Evolutionary conservation across 148 eudicot species (phyloP).

Genomic region (Diospyros kaki): DNA sequence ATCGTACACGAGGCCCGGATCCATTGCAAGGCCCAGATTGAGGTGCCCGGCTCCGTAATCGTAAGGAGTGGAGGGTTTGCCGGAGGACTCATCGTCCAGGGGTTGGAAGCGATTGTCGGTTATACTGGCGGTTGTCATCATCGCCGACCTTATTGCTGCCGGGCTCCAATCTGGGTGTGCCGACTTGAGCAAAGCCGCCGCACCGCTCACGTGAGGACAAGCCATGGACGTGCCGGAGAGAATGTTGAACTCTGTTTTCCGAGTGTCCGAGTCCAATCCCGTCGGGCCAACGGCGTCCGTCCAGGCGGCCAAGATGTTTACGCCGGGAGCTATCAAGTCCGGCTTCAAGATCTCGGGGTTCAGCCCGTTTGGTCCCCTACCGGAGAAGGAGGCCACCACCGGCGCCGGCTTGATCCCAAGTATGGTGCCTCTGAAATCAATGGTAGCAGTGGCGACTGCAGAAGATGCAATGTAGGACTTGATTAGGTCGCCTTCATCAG

Average conservation of each 20-base stretch:
- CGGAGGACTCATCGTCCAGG: constrained; percentile 67
- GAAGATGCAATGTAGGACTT: constrained; percentile 47
- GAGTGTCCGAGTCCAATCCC: constrained; percentile 58
- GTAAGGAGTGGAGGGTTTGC: constrained; percentile 61
- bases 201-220: constrained; percentile 88
- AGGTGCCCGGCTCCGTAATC: constrained; percentile 83
- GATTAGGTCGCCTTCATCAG: constrained; percentile 59
- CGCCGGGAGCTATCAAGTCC: constrained; percentile 92
- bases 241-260: constrained; percentile 78
- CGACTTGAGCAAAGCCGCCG: constrained; percentile 86
- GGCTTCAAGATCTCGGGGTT: constrained; percentile 94
- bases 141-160: constrained; percentile 76
- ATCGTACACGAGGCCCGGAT: constrained; percentile 90
- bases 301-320: constrained; percentile 88
- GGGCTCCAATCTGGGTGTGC: constrained; percentile 93
- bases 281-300: constrained; percentile 84
- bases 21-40: constrained; percentile 74
- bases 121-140: constrained; percentile 86
- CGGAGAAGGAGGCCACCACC: constrained; percentile 83
- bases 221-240: constrained; percentile 96
- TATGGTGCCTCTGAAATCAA: constrained; percentile 62
- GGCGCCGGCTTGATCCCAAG: constrained; percentile 88
- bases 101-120: constrained; percentile 43
- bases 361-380: constrained; percentile 81
- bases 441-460: constrained; percentile 40